Percentiles rank a stretch among this genome's conserved stretches.
These are phyloP conservation scores for Candida khao-thaluensis DNA, from an alignment of 805 yeast species.

Conservation along the genomic window DNA sequence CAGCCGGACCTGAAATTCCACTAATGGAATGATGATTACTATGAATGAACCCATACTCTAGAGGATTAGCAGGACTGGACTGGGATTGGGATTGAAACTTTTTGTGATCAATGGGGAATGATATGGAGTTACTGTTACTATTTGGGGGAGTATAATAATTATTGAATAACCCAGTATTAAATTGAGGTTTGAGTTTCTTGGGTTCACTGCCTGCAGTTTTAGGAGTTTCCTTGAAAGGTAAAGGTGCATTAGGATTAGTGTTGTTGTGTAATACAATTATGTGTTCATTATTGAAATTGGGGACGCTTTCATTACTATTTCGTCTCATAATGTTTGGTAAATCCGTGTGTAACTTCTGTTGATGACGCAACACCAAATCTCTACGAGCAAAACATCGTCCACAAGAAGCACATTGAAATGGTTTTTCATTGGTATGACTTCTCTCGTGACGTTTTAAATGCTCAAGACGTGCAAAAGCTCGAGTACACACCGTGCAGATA, in stretches of 20 bases:
- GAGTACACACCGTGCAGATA: conserved; percentile 82
- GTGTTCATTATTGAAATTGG: conserved; percentile 42
- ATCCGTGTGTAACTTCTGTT: conserved; percentile 81
- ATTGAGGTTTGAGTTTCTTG: conserved; percentile 13
- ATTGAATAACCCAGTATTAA: conserved; percentile 15
- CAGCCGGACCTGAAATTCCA: conserved; percentile 3
- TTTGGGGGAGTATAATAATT: conserved; percentile 6
- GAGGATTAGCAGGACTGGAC: conserved; percentile 2
- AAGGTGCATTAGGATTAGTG: conserved; percentile 51
- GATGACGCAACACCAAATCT: conserved; percentile 85
- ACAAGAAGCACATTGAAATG: conserved; percentile 94
- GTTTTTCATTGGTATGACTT: conserved; percentile 93
- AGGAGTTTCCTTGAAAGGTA: conserved; percentile 21
- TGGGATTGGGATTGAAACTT: conserved; percentile 3
- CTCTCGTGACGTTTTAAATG: conserved; percentile 93
- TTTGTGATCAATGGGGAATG: conserved; percentile 5
- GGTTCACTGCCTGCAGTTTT: conserved; percentile 3
- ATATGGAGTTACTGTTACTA: conserved; percentile 8
- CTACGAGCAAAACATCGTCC: conserved; percentile 94
- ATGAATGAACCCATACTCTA: conserved; percentile 4
- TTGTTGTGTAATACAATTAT: conserved; percentile 53
- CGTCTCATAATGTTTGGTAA: conserved; percentile 42
- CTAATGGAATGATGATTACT: conserved; percentile 4
- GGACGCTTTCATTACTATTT: conserved; percentile 17
- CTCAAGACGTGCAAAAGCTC: conserved; percentile 94